phyloP scores from a whole-genome alignment of 208 protist species.

The Trypanosoma melophagium region DNA sequence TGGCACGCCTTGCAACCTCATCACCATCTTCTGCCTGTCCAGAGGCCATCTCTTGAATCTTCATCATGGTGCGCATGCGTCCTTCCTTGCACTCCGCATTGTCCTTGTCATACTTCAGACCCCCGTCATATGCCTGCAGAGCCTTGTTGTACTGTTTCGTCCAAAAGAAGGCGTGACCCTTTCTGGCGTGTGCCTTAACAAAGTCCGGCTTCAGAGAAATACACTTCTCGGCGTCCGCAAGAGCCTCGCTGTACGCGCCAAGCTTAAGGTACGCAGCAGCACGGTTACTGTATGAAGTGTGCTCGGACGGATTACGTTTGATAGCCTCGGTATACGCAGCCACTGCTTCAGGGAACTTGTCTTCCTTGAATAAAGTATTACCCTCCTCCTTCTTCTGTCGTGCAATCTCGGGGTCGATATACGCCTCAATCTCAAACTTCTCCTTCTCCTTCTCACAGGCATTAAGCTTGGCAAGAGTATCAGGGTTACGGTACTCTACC shows the following conservation, averaged over 20 bases:
- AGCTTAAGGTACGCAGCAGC: slow-evolving; percentile 97
- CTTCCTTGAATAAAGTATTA: slow-evolving; percentile 95
- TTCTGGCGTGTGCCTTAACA: slow-evolving; percentile 91
- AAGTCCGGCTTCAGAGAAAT: slow-evolving; percentile 94
- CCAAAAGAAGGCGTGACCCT: slow-evolving; percentile 91
- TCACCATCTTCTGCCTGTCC: slow-evolving; percentile 81
- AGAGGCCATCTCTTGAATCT: slow-evolving; percentile 90
- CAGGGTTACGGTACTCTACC: slow-evolving; percentile 92
- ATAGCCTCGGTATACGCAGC: slow-evolving; percentile 93
- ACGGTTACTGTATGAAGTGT: slow-evolving; percentile 94
- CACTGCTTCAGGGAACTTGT: slow-evolving; percentile 95
- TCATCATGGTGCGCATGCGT: slow-evolving; percentile 84
- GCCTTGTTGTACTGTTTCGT: slow-evolving; percentile 96
- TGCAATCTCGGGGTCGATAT: slow-evolving; percentile 90
- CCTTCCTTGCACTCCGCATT: slow-evolving; percentile 91
- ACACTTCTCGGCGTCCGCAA: slow-evolving; percentile 96
- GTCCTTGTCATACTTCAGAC: slow-evolving; percentile 91
- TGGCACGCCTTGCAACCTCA: slow-evolving; percentile 86
- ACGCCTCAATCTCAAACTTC: slow-evolving; percentile 87
- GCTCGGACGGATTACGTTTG: slow-evolving; percentile 93
- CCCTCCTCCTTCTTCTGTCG: slow-evolving; percentile 92
- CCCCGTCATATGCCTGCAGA: slow-evolving; percentile 94
- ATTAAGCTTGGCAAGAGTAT: slow-evolving; percentile 88
- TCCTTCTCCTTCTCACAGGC: slow-evolving; percentile 90
- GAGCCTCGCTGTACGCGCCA: slow-evolving; percentile 90